These are phyloP conservation scores for Basipetospora chlamydospora DNA, from an alignment of 2,329 filamentous ascomycete genomes.

Conservation along the genomic window DNA sequence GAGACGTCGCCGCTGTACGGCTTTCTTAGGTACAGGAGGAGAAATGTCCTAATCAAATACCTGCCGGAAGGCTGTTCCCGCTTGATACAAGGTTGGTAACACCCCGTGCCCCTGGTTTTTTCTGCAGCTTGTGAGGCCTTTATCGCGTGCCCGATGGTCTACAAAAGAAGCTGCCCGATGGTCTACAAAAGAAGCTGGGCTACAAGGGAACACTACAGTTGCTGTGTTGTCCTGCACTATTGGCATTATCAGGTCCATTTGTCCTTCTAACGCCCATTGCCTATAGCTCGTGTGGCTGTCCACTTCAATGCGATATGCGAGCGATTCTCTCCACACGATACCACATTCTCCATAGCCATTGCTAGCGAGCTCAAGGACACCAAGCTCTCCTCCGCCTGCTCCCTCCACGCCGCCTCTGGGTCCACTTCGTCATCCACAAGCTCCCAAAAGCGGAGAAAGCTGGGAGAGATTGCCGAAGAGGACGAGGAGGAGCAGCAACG, in stretches of 20 bases:
- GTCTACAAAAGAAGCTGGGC: not conserved
- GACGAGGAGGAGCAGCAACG: slow-evolving; percentile 58
- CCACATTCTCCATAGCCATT: slow-evolving; percentile 59
- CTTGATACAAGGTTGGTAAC: slow-evolving; percentile 67
- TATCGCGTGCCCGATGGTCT: too few species aligned
- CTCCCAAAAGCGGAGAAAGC: slow-evolving; percentile 58
- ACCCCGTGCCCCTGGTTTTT: too few species aligned
- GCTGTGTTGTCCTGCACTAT: too few species aligned
- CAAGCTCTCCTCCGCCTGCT: slow-evolving; percentile 75
- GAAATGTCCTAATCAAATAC: slow-evolving; percentile 86
- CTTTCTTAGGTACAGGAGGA: slow-evolving; percentile 74
- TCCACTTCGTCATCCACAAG: slow-evolving; percentile 77
- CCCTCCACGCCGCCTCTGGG: slow-evolving; percentile 72
- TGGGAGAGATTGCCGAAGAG: slow-evolving; percentile 91
- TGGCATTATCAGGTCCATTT: not conserved
- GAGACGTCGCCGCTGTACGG: slow-evolving; percentile 85
- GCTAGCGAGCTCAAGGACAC: slow-evolving; percentile 75
- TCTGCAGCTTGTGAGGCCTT: too few species aligned
- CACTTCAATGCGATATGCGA: slow-evolving; percentile 55
- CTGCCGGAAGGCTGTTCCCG: slow-evolving; percentile 82
- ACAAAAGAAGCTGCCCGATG: too few species aligned
- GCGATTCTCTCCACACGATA: slow-evolving; percentile 73
- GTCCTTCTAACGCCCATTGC: slow-evolving; percentile 2
- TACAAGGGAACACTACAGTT: too few species aligned
- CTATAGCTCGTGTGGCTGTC: slow-evolving; percentile 63